Evolutionary conservation across 2,329 filamentous ascomycete genomes (phyloP), one percentile per base, ranked within the genome.

Genomic region (Rhynchosporium agropyri): DNA sequence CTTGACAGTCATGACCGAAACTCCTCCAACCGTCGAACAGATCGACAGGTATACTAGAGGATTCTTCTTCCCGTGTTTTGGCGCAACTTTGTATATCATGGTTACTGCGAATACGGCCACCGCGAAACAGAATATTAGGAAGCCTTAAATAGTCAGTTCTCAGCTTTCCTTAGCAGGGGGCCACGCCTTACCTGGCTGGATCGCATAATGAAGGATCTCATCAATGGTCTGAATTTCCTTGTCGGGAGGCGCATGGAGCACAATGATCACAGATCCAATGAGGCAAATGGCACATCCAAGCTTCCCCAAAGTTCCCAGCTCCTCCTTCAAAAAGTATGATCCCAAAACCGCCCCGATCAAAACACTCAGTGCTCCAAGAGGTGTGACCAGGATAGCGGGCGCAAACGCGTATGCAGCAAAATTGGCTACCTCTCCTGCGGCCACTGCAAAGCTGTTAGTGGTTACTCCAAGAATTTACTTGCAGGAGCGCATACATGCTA

Each of bases 1-100:
- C 81, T 99, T 99, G 78, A 98, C 91, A 38, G 95, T 92, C 95
- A 99, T 99, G 80, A 99, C 94, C 12, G 95, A 98, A 66, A 99
- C 89, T 58, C 93, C 97, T 72, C 95, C 95, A 67, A 97, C 93
- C 3, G 93, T 96, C 58, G 93, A 97, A 83, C 95, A 99, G 71
- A 99, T 98, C 70, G 93, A 97, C 70, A 99, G 88, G 78, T 94
- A 99, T 71, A 99, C 90, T 71, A 99, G 84, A 9, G 95, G 94
- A 76, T 98, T 99, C 79, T 90, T 93, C 82, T 92, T 96, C 74
- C 95, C 95, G 73, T 99, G 89, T 61, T 88, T 80, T 0, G 95
- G 95, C 7, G 92, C 91, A 68, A 99, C 83, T 76, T 88, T 90
- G 82, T 99, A 99, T 70, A 99, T 98, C 94, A 98, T 98, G 70